These are phyloP conservation scores for Leccinum broughii DNA, from an alignment of 768 basidiomycete species.

Conservation along the genomic window DNA sequence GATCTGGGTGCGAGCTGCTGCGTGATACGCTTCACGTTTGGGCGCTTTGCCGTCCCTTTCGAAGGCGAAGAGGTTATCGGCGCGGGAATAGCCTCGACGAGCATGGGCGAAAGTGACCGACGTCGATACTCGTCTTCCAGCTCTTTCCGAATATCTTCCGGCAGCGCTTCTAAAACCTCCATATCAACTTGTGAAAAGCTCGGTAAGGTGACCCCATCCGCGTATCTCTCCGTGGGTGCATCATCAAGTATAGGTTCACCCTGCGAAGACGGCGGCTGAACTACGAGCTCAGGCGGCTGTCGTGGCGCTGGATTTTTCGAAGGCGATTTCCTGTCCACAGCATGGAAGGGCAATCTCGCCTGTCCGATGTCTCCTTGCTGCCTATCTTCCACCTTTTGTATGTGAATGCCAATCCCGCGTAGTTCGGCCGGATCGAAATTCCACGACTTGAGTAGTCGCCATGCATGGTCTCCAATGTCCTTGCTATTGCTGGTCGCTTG, in stretches of 20 bases:
- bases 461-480: constrained; percentile 74
- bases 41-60: constrained; percentile 33
- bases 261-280: constrained; percentile 34
- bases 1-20: constrained; percentile 61
- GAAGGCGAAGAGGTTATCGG: constrained; percentile 7
- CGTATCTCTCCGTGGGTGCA: constrained; percentile 12
- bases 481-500: constrained; percentile 71
- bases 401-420: constrained; percentile 89
- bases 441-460: constrained; percentile 71
- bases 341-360: constrained; percentile 58
- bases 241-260: constrained; percentile 20
- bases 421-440: constrained; percentile 82
- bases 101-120: constrained; percentile 53
- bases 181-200: constrained; percentile 76
- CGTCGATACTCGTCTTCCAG: constrained; percentile 66
- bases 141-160: constrained; percentile 67
- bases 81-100: constrained; percentile 10
- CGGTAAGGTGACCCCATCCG: constrained; percentile 47
- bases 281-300: constrained; percentile 26
- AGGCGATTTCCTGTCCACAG: constrained; percentile 6
- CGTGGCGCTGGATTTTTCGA: constrained; percentile 7
- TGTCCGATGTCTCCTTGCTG: constrained; percentile 51
- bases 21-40: constrained; percentile 58
- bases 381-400: constrained; percentile 78
- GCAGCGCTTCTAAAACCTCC: constrained; percentile 69